Conservation (phyloP, 208 protist species). For the Trypanosoma theileri region DNA sequence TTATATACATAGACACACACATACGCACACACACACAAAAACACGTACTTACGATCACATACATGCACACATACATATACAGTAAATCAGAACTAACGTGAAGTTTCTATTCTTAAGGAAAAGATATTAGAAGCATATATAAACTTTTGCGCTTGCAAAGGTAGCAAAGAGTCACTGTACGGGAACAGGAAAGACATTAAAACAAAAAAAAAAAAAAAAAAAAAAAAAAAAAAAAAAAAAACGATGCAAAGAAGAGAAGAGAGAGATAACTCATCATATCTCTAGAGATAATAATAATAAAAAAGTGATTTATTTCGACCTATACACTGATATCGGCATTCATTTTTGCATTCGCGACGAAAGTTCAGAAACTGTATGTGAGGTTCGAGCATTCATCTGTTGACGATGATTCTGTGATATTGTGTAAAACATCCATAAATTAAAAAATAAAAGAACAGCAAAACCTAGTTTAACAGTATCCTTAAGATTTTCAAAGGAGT, state of each 20-base stretch:
- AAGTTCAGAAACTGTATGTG: conserved; percentile 4
- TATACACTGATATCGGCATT: too few species aligned
- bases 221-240: conserved; percentile 28
- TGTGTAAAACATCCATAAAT: conserved; percentile 38
- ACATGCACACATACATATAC: not conserved
- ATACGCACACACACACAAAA: not conserved
- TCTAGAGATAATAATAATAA: conserved; percentile 18
- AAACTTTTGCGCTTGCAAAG: too few species aligned
- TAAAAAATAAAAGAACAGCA: conserved; percentile 28
- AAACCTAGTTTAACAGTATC: conserved; percentile 31
- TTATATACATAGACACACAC: not conserved
- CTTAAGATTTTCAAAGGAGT: conserved; percentile 32
- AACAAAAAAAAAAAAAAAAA: conserved; percentile 9
- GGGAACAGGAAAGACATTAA: not conserved
- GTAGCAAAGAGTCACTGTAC: too few species aligned
- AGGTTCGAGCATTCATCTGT: conserved; percentile 11
- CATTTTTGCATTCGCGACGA: conserved; percentile 12
- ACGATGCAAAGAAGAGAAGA: not conserved
- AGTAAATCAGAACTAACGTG: not conserved
- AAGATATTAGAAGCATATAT: too few species aligned
- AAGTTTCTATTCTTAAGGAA: too few species aligned
- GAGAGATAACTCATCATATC: not conserved
- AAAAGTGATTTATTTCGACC: not conserved
- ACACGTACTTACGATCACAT: not conserved
- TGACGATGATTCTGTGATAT: conserved; percentile 35